Evolutionary conservation across 2,329 filamentous ascomycete genomes (phyloP).

Genomic region (Drechslerella stenobrocha): DNA sequence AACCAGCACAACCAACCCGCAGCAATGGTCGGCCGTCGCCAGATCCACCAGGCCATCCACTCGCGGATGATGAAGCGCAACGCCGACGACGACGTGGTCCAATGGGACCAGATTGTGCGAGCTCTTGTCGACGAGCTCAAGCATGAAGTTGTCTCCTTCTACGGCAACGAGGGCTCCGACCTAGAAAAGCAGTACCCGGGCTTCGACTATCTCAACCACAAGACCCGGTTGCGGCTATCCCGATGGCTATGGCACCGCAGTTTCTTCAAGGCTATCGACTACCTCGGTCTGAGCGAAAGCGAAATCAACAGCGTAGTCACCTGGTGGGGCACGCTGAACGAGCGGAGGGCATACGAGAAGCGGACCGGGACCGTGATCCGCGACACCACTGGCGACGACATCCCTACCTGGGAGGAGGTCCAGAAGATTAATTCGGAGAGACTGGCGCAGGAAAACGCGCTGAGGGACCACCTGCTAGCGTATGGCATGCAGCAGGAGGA

Average conservation of each 20-base stretch:
- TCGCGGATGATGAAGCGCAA: slow-evolving; percentile 49
- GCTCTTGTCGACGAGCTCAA: slow-evolving; percentile 51
- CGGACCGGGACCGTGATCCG: slow-evolving; percentile 20
- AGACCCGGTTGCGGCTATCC: slow-evolving; percentile 49
- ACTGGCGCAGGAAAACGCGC: slow-evolving; percentile 14
- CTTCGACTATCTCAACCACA: slow-evolving; percentile 50
- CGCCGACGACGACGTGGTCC: slow-evolving; percentile 47
- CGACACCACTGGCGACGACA: slow-evolving; percentile 46
- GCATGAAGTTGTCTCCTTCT: slow-evolving; percentile 50
- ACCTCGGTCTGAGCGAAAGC: slow-evolving; percentile 48
- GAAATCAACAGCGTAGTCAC: slow-evolving; percentile 51
- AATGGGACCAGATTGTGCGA: slow-evolving; percentile 47
- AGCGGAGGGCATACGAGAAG: slow-evolving; percentile 30
- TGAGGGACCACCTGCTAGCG: slow-evolving; percentile 21
- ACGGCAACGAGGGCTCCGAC: slow-evolving; percentile 50
- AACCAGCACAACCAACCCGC: not conserved
- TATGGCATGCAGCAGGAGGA: slow-evolving; percentile 27
- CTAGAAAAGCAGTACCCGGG: slow-evolving; percentile 50
- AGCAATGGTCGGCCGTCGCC: slow-evolving; percentile 46
- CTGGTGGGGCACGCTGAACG: slow-evolving; percentile 51
- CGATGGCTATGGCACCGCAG: slow-evolving; percentile 49
- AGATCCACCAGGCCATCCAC: slow-evolving; percentile 48
- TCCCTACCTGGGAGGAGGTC: slow-evolving; percentile 45
- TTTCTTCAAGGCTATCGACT: slow-evolving; percentile 51
- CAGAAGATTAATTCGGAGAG: slow-evolving; percentile 36